Percentiles rank a stretch among this genome's conserved stretches.
These are phyloP conservation scores for Saksenaea vasiformis DNA, from an alignment of 371 early-diverging fungal species.

Conservation along the genomic window DNA sequence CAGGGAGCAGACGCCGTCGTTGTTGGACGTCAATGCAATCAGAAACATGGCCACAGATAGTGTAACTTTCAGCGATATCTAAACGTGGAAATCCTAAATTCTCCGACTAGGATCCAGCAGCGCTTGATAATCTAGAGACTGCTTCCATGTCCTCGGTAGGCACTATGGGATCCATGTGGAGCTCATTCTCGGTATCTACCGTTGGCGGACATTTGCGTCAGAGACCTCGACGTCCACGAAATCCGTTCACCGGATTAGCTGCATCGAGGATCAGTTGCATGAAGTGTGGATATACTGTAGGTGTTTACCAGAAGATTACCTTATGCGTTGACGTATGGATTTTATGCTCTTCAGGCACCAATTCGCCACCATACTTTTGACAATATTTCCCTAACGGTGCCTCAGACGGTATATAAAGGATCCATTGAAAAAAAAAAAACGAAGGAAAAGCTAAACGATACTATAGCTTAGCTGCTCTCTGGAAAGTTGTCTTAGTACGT, in stretches of 20 bases:
- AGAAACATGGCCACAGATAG: slow-evolving; percentile 29
- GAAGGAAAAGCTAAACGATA: neutral
- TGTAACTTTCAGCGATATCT: slow-evolving; percentile 15
- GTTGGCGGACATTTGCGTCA: slow-evolving; percentile 47
- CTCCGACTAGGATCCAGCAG: slow-evolving; percentile 14
- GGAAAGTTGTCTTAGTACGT: slow-evolving; percentile 67
- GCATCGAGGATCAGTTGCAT: slow-evolving; percentile 79
- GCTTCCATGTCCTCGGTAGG: slow-evolving; percentile 50
- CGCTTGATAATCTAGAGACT: slow-evolving; percentile 45
- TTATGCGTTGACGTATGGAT: neutral
- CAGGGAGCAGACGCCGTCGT: slow-evolving; percentile 33
- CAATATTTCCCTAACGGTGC: slow-evolving; percentile 76
- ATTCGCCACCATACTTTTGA: slow-evolving; percentile 85
- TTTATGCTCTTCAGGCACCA: slow-evolving; percentile 48
- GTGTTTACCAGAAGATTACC: neutral
- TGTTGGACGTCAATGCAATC: slow-evolving; percentile 40
- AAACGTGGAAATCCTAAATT: neutral
- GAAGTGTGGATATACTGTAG: slow-evolving; percentile 76
- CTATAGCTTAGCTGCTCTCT: slow-evolving; percentile 56
- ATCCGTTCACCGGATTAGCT: slow-evolving; percentile 75
- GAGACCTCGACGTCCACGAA: slow-evolving; percentile 47
- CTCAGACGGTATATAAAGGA: slow-evolving; percentile 45
- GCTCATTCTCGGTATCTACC: slow-evolving; percentile 53
- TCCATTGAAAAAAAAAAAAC: slow-evolving; percentile 1
- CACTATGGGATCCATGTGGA: slow-evolving; percentile 55